phyloP scores from a whole-genome alignment of 2,329 filamentous ascomycete genomes.

The Zasmidium citrigriseum region DNA sequence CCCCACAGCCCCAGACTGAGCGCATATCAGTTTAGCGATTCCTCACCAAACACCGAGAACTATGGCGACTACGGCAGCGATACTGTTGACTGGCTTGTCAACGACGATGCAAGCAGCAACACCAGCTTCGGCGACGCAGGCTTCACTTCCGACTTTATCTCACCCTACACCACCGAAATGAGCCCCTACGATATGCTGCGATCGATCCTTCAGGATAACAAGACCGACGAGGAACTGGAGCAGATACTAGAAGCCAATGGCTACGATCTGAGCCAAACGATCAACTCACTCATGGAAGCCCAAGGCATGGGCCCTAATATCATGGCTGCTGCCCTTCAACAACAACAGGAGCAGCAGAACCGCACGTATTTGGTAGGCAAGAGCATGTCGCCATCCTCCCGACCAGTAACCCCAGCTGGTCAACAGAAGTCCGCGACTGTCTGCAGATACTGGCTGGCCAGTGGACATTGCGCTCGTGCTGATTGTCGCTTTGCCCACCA shows the following conservation, averaged over 20 bases:
- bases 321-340: slow-evolving; percentile 26
- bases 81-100: slow-evolving; percentile 94
- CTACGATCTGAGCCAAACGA: slow-evolving; percentile 90
- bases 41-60: slow-evolving; percentile 76
- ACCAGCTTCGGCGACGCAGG: slow-evolving; percentile 74
- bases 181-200: slow-evolving; percentile 97
- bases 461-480: slow-evolving; percentile 90
- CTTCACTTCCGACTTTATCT: slow-evolving; percentile 76
- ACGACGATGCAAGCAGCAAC: slow-evolving; percentile 76
- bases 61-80: slow-evolving; percentile 91
- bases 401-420: slow-evolving; percentile 74
- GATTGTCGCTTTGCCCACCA: slow-evolving; percentile 98
- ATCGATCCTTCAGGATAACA: slow-evolving; percentile 85
- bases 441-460: slow-evolving; percentile 96
- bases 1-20: slow-evolving; percentile 93
- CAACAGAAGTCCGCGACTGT: slow-evolving; percentile 83
- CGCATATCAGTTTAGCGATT: slow-evolving; percentile 91
- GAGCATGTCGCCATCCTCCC: slow-evolving; percentile 72
- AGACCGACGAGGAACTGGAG: slow-evolving; percentile 92
- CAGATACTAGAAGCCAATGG: slow-evolving; percentile 83
- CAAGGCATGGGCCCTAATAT: slow-evolving; percentile 53
- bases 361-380: slow-evolving; percentile 79
- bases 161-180: slow-evolving; percentile 78
- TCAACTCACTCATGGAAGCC: slow-evolving; percentile 82
- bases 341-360: slow-evolving; percentile 46